A percentile compares a stretch with the other conserved stretches of the same genome.
phyloP scores from a whole-genome alignment of 371 early-diverging fungal species.

The Mortierella polycephala region DNA sequence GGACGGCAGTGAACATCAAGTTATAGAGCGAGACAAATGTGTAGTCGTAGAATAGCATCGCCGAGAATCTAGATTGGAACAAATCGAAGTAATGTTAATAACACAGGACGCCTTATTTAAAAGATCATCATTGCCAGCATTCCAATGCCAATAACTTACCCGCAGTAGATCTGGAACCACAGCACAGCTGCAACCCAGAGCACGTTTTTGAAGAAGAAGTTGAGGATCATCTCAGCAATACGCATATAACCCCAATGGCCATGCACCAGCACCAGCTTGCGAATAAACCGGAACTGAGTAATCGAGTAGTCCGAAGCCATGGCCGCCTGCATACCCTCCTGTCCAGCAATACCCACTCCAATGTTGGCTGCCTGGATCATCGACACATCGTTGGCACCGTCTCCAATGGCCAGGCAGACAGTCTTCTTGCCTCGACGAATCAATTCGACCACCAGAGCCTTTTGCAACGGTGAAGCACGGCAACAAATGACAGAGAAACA shows the following conservation, averaged over 20 bases:
- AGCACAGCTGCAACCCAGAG: slow-evolving; percentile 86
- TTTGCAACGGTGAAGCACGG: slow-evolving; percentile 96
- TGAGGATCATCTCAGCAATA: slow-evolving; percentile 89
- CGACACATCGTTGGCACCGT: slow-evolving; percentile 97
- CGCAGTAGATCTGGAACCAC: slow-evolving; percentile 88
- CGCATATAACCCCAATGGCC: slow-evolving; percentile 93
- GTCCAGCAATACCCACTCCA: slow-evolving; percentile 94
- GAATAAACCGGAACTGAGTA: slow-evolving; percentile 89
- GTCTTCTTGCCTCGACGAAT: slow-evolving; percentile 82
- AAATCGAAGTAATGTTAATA: neutral
- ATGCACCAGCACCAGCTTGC: slow-evolving; percentile 82
- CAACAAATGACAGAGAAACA: slow-evolving; percentile 95
- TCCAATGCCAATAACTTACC: slow-evolving; percentile 43
- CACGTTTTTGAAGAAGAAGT: slow-evolving; percentile 94
- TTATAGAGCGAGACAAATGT: slow-evolving; percentile 86
- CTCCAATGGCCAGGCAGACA: slow-evolving; percentile 94
- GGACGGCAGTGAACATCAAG: slow-evolving; percentile 80
- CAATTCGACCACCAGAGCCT: slow-evolving; percentile 94
- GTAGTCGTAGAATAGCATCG: slow-evolving; percentile 88
- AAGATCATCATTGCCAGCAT: neutral
- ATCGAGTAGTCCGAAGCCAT: slow-evolving; percentile 94
- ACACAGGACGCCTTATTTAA: neutral
- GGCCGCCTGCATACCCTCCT: slow-evolving; percentile 92
- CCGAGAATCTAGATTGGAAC: slow-evolving; percentile 69
- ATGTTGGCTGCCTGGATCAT: slow-evolving; percentile 97